phyloP scores from a whole-genome alignment of 768 basidiomycete species.

The Leccinum obscurum region DNA sequence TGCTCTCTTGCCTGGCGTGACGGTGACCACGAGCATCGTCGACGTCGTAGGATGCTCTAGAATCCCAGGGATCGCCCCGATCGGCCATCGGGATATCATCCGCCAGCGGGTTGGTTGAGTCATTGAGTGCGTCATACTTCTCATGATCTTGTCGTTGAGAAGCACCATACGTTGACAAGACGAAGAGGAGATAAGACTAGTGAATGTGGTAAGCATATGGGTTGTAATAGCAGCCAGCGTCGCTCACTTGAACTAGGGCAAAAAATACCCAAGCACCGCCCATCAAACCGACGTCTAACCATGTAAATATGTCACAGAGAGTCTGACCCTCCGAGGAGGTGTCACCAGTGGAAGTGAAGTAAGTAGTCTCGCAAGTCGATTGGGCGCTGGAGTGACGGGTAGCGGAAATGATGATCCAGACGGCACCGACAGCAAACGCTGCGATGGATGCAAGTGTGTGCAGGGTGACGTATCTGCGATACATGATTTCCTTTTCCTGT shows the following conservation, averaged over 20 bases:
- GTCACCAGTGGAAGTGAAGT: slow-evolving; percentile 44
- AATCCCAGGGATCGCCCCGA: slow-evolving; percentile 71
- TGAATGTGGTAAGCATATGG: slow-evolving; percentile 1
- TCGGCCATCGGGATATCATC: slow-evolving; percentile 64
- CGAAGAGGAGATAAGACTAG: slow-evolving; percentile 50
- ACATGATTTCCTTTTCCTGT: slow-evolving; percentile 68
- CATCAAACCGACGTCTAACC: slow-evolving; percentile 93
- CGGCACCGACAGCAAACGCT: slow-evolving; percentile 76
- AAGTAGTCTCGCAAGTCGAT: slow-evolving; percentile 58
- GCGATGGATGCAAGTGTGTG: slow-evolving; percentile 54
- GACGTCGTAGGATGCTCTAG: too few relatives aligned
- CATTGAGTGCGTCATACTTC: slow-evolving; percentile 74
- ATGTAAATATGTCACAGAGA: slow-evolving; percentile 88
- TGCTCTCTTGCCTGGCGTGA: slow-evolving; percentile 59
- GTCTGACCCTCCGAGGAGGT: slow-evolving; percentile 55
- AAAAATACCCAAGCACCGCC: slow-evolving; percentile 82
- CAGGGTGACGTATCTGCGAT: slow-evolving; percentile 66
- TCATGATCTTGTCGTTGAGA: slow-evolving; percentile 79
- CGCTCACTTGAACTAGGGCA: slow-evolving; percentile 69
- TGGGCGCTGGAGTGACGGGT: slow-evolving; percentile 73
- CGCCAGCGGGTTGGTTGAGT: slow-evolving; percentile 51
- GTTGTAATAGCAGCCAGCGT: neutral
- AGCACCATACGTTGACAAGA: slow-evolving; percentile 64
- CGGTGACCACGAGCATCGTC: too few relatives aligned
- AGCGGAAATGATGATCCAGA: slow-evolving; percentile 82